These are phyloP conservation scores for Leptographium flavum DNA, from an alignment of 2,329 filamentous ascomycete species.

Conservation along the genomic window DNA sequence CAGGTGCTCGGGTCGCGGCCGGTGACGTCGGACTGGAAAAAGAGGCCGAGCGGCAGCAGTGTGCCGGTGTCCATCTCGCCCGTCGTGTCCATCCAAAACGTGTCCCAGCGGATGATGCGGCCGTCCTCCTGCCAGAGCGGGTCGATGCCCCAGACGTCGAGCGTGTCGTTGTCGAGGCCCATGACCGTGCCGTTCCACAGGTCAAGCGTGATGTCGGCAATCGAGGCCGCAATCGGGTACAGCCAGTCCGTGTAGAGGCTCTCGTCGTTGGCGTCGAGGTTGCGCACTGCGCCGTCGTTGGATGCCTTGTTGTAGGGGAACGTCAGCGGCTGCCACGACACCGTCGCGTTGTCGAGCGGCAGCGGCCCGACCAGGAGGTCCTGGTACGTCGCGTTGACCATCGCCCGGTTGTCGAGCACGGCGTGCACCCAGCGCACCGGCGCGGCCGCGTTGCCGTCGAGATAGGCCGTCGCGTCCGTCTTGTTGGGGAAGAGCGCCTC, in stretches of 20 bases:
- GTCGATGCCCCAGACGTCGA: constrained; percentile 26
- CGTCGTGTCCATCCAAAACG: constrained; percentile 25
- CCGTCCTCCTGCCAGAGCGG: constrained; percentile 26
- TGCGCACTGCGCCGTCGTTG: constrained; percentile 24
- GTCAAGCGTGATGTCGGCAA: constrained; percentile 28
- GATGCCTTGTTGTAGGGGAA: constrained; percentile 27
- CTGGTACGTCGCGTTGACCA: constrained; percentile 22
- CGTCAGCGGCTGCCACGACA: constrained; percentile 22
- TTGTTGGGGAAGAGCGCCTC: constrained; percentile 33
- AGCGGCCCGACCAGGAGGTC: constrained; percentile 36
- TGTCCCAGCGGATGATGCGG: constrained; percentile 31
- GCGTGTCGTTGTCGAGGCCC: constrained; percentile 26
- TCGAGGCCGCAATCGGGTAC: constrained; percentile 17
- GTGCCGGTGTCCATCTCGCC: constrained; percentile 26
- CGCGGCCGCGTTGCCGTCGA: constrained; percentile 21
- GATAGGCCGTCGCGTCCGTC: constrained; percentile 28
- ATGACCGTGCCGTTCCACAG: constrained; percentile 25
- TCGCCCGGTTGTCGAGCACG: constrained; percentile 24
- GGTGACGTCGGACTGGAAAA: constrained; percentile 30
- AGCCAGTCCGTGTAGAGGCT: constrained; percentile 19
- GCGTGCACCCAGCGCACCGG: constrained; percentile 30
- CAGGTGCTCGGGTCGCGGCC: constrained; percentile 35
- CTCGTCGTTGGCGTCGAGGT: constrained; percentile 23
- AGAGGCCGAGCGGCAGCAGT: constrained; percentile 30
- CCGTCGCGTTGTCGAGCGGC: constrained; percentile 25